phyloP scores from a whole-genome alignment of 2,329 filamentous ascomycete genomes.

The Aspergillus nomiae region DNA sequence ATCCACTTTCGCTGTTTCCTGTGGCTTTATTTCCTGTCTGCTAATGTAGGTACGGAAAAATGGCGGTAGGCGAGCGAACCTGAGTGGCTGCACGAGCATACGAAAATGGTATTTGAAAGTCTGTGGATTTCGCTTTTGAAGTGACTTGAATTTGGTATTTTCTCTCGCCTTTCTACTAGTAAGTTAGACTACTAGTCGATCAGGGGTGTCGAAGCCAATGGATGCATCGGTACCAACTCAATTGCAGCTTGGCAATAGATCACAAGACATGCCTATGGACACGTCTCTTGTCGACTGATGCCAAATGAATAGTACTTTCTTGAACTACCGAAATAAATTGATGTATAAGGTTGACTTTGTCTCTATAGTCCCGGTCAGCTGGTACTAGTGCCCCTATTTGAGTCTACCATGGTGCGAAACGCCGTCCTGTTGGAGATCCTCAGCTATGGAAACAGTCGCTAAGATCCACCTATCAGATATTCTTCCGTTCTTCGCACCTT shows the following conservation, averaged over 20 bases:
- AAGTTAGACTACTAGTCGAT: conserved; percentile 3
- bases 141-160: conserved; percentile 1
- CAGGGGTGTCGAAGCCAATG: conserved; percentile 9
- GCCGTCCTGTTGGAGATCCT: neutral
- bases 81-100: neutral
- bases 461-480: conserved; percentile 8
- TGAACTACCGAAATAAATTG: neutral
- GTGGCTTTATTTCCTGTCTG: conserved; percentile 1
- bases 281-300: neutral
- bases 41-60: conserved; percentile 4
- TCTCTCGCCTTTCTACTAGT: neutral
- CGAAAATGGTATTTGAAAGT: neutral
- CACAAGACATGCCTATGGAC: conserved; percentile 11
- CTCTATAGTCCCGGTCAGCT: neutral
- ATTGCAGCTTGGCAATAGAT: conserved; percentile 16
- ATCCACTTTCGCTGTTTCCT: neutral
- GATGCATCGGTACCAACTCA: conserved; percentile 4
- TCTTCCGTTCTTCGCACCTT: conserved; percentile 7
- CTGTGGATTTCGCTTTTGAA: neutral
- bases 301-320: neutral
- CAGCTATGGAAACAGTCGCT: neutral
- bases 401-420: neutral
- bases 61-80: neutral
- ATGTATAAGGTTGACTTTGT: neutral
- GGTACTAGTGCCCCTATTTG: neutral